Base-by-base conservation (phyloP, 2,329 filamentous ascomycete genomes). In the Fusarium sarcochroum region DNA sequence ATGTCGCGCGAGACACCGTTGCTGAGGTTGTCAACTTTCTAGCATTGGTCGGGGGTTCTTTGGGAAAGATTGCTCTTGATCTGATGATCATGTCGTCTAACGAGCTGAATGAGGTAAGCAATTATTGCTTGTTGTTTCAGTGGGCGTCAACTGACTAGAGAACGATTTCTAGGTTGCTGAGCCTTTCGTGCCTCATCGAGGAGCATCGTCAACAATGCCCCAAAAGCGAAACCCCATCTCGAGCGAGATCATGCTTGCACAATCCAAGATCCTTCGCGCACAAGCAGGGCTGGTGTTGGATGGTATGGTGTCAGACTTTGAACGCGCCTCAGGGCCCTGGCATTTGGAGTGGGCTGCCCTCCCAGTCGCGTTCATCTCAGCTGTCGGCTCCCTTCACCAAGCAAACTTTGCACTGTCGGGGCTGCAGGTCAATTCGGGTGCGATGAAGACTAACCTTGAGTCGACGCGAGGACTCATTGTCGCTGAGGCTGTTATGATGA, bases 401-500 rank as follows among this genome's bases (percentile, higher is more conserved):
- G 83, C 84, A 3, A 80, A 84, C 37, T 87, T 88, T 68, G 85
- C 84, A 0, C 76, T 87, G 2, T 79, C 79, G 1, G 86, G 85
- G 0, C 77, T 88, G 1, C 81, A 84, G 4, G 86, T 88, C 7
- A 82, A 87, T 66, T 75, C 76, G 0, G 79, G 81, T 50, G 76
- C 80, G 23, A 87, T 88, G 86, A 72, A 81, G 62, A 71, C 76
- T 2, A 89, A 88, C 66, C 77, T 88, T 3, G 78, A 82, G 41
- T 85, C 82, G 1, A 86, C 85, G 0, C 76, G 77, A 46, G 86
- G 86, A 0, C 75, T 88, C 13, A 87, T 88, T 59, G 85, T 87
- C 9, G 85, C 82, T 5, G 86, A 88, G 75, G 85, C 86, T 6
- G 85, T 88, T 9, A 87, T 88, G 86, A 87, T 88, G 86, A 83